Percentiles rank a stretch among this genome's conserved stretches.
Conservation (phyloP, 257 asterid genomes). For the Gardenia jasminoides region DNA sequence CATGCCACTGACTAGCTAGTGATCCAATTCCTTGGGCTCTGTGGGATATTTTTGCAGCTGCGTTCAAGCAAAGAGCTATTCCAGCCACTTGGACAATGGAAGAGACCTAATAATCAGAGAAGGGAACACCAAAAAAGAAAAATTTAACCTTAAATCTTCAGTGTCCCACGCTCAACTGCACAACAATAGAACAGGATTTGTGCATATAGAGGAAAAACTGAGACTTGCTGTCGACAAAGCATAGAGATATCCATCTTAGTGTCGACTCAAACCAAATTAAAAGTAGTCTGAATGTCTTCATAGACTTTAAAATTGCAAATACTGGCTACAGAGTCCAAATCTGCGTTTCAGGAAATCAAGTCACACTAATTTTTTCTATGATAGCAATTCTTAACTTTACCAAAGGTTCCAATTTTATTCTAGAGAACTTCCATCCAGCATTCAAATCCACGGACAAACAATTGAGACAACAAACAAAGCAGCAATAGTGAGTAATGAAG, state of each 20-base stretch:
- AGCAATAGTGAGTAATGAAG: background rate
- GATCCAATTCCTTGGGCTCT: slow-evolving; percentile 75
- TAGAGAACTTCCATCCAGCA: background rate
- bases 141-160: background rate
- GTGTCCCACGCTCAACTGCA: background rate
- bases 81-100: slow-evolving; percentile 72
- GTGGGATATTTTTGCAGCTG: slow-evolving; percentile 80
- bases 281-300: too few relatives aligned
- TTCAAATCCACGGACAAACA: background rate
- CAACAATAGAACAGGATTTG: background rate
- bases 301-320: background rate
- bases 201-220: background rate
- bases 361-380: background rate
- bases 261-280: background rate
- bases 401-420: background rate
- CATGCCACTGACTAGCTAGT: slow-evolving; percentile 74
- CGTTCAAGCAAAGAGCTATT: slow-evolving; percentile 64
- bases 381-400: background rate
- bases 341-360: background rate
- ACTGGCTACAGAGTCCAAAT: background rate
- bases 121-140: slow-evolving; percentile 3
- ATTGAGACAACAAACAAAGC: background rate
- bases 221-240: background rate
- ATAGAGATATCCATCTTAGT: background rate
- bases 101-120: slow-evolving; percentile 41